Base-by-base conservation (phyloP, 1,139 yeast genomes). In the Diutina pseudorugosa region DNA sequence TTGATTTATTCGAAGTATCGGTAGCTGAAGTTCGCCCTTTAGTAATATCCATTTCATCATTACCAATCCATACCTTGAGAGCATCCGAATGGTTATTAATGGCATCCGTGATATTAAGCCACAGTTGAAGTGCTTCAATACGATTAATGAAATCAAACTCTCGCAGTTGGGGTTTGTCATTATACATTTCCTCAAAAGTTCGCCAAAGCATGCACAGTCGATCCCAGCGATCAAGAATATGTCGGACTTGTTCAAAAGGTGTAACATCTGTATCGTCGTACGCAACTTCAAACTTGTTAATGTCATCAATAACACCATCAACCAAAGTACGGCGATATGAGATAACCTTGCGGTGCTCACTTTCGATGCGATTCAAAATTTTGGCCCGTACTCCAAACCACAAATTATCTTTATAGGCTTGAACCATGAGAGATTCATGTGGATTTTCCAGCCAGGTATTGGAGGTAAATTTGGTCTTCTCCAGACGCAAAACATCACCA, bases 401-500 rank as follows among this genome's bases (percentile, higher is more conserved):
- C 49, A 90, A 69, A 57, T 85, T 89, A 60, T 88, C 94, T 55
- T 83, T 82, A 60, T 79, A 83, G 2, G 84, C 76, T 1, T 82
- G 77, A 53, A 80, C 71, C 55, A 78, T 62, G 52, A 75, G 75
- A 21, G 75, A 72, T 55, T 77, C 82, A 55, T 75, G 78, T 49
- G 69, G 72, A 54, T 71, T 70, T 47, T 68, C 67, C 1, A 68
- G 66, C 61, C 68, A 65, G 68, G 78, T 59, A 63, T 71, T 62
- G 16, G 23, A 27, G 44, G 81, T 83, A 52, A 93, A 75, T 62
- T 91, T 85, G 3, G 94, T 84, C 68, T 91, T 93, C 64, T 93
- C 98, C 11, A 95, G 85, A 45, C 84, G 78, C 20, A 93, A 90
- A 51, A 93, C 96, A 64, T 93, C 98, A 57, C 98, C 98, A 2